Conservation (phyloP, 129 eudicot species). For the Smallanthus sonchifolius region DNA sequence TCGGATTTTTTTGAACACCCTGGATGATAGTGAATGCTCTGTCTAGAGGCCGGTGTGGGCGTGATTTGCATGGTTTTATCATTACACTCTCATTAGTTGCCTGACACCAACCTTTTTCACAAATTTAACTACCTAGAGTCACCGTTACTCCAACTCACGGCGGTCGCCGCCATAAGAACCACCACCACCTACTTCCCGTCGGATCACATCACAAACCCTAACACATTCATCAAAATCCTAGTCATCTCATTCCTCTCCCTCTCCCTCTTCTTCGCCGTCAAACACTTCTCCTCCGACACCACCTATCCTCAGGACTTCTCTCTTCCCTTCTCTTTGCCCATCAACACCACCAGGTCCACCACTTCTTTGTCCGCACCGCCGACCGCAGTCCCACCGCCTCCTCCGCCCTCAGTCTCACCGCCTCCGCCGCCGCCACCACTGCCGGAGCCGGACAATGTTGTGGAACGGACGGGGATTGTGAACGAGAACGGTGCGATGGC, state of each 20-base stretch:
- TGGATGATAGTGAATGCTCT: no score
- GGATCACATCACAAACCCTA: constrained; percentile 24
- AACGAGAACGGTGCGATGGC: constrained; percentile 72
- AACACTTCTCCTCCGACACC: constrained; percentile 38
- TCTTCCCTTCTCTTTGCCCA: constrained; percentile 13
- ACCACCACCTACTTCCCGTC: constrained; percentile 23
- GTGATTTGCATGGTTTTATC: no score
- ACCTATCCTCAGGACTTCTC: constrained; percentile 7
- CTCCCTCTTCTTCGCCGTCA: constrained; percentile 52
- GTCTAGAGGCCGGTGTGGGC: no score
- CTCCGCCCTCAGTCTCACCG: constrained; percentile 30
- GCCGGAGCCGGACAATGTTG: constrained; percentile 18
- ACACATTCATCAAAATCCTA: constrained; percentile 44
- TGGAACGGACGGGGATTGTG: constrained; percentile 70
- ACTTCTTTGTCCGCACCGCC: constrained; percentile 25
- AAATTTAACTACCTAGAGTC: background rate
- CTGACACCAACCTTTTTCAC: constrained; percentile 7
- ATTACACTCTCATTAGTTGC: constrained; percentile 12
- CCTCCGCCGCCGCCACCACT: constrained; percentile 34
- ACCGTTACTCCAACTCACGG: constrained; percentile 14
- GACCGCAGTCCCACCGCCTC: constrained; percentile 22
- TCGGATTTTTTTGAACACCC: no score
- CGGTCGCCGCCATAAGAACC: constrained; percentile 44
- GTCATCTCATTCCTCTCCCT: constrained; percentile 46
- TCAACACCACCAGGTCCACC: constrained; percentile 25